Evolutionary conservation across 306 rosid genomes (phyloP), one percentile per base, ranked within the genome.

Genomic region (Clitoria ternatea): DNA sequence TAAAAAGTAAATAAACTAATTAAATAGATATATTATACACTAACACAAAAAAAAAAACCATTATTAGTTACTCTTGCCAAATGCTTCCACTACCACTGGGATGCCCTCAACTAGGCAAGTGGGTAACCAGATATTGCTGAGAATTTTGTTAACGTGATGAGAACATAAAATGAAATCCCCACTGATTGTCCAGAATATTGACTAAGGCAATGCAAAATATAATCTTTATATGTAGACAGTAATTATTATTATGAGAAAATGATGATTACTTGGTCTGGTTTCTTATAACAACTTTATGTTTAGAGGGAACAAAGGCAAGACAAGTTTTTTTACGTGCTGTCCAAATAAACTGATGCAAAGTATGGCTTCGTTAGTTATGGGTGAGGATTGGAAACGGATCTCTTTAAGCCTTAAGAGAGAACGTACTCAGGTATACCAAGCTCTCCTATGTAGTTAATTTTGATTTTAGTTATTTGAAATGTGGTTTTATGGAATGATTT

Each of bases 261-360:
- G 72, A 70, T 77, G 56, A 76, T 70, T 61, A 66, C n/a, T 45
- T 61, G 11, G 70, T 69, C 73, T 76, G 66, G 45, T 67, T 73
- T 73, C 44, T 65, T 24, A 36, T 33, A 59, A 77, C 33, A 65
- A 61, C 63, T 76, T 79, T 75, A 44, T 5, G 59, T 79, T 75
- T 10, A 20, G 43, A 26, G 83, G 87, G 53, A 66, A 77, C 84
- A 67, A 40, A 15, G 76, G 15, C 7, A 54, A 64, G 55, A 68
- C 74, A 44, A 4, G 15, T 76, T 84, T 62, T 60, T 68, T 53
- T 22, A 61, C 55, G 42, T 37, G 24, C 39, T 54, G 54, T 60
- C 69, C 30, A 26, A 52, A 54, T 50, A 60, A 74, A 33, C 23
- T 23, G 24, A 12, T 36, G 10, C 57, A 32, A 7, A 19, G n/a